Evolutionary conservation across 768 basidiomycete species (phyloP), one percentile per base, ranked within the genome.

Genomic region (Boletus reticulatus): DNA sequence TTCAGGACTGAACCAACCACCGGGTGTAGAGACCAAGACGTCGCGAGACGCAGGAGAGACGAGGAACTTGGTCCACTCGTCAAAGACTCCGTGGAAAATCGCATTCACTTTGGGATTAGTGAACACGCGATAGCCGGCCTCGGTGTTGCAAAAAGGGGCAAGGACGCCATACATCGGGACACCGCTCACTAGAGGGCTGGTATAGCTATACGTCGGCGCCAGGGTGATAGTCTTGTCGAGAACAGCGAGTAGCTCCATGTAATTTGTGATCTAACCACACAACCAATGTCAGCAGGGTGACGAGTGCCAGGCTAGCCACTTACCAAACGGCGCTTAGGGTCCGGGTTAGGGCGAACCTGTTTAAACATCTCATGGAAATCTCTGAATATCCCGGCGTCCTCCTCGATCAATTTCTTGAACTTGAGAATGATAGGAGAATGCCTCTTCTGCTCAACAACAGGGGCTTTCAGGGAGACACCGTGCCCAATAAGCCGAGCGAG

Each of bases 51-150:
- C 73, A 7, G 71, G 62, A 2, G 78, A 76, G 4, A 62, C 59
- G 46, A 85, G 78, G 72, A 72, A 84, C 14, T 57, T 57, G 11
- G 71, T 72, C 82, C 84, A 86, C 22, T 68, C 70, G 43, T 78
- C 67, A 57, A 85, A 75, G 50, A 84, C 64, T 44, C 74, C 74
- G 59, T 80, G 79, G 57, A 84, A 67, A 45, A 71, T 63, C 2
- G 47, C 62, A 55, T 85, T 85, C 50, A 84, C 75, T 41, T 67
- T 66, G 2, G 75, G 70, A 29, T 69, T 68, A 2, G 62, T 62
- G 36, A 72, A 62, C 31, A 55, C 67, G 36, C 58, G 53, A 61
- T 56, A 57, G 16, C 63, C 63, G 34, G 63, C 63, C 19, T 50
- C 39, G 22, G 63, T 62, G 45, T 65, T 65, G 36, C 64, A 65